Evolutionary conservation across 108 stramenopile genomes (phyloP), one percentile per base, ranked within the genome.

Genomic region (Seminavis robusta): DNA sequence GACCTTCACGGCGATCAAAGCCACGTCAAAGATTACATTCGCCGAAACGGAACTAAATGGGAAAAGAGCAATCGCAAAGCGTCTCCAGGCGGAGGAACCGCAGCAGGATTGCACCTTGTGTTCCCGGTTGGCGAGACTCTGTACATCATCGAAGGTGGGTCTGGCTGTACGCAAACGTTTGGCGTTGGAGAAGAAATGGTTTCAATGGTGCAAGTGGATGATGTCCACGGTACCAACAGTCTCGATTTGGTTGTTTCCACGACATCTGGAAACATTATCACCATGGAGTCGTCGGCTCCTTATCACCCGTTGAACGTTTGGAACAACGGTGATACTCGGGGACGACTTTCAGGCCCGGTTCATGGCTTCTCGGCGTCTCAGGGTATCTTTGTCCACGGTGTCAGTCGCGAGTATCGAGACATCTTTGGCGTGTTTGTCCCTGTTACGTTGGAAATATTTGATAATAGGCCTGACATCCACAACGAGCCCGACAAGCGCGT

Each of bases 281-380:
- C 88, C 9, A 38, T 90, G 28, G 83, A 86, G 49, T 82, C 80
- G 7, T 65, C 71, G 20, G 70, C 77, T 8, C 82, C 84, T 1
- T 90, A 71, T 42, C 88, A 90, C 52, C 80, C 88, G 7, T 52
- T 90, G 26, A 90, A 90, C 41, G 78, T 82, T 11, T 90, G 88
- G 88, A 84, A 75, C 54, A 69, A 76, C 40, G 88, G 88, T 31
- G 81, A 80, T 10, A 33, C 73, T 32, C 63, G 88, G 54, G 80
- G 84, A 1, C 66, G 80, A 42, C 48, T 46, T 19, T 80, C 77
- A 61, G 72, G 61, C 1, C 62, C 63, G 62, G 65, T 79, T 21
- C 88, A 90, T 52, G 88, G 88, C 29, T 90, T 79, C 65, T 77
- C 80, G 16, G 76, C 83, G 0, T 73, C 85, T 17, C 85, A 86